phyloP scores from a whole-genome alignment of 306 rosid species.

The Cyamopsis tetragonoloba region DNA sequence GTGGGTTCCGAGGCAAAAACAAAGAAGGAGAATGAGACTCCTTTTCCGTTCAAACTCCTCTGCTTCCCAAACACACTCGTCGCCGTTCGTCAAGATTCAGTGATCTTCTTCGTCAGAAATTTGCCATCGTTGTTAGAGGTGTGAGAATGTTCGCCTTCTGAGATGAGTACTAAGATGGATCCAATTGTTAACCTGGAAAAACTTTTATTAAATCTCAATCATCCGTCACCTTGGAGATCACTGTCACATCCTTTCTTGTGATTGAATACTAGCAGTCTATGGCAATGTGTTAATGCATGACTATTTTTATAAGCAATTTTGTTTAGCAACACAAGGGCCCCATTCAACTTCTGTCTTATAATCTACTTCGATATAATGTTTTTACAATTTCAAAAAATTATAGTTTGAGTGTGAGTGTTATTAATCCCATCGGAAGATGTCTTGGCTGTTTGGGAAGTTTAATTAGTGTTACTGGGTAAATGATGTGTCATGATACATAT shows the following conservation, averaged over 20 bases:
- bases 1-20: too few species aligned
- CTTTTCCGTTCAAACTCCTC: too few species aligned
- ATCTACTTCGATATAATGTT: neutral
- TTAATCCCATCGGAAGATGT: neutral
- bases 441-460: neutral
- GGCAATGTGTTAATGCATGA: neutral
- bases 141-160: too few species aligned
- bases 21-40: too few species aligned
- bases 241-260: constrained; percentile 14
- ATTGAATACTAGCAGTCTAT: constrained; percentile 4
- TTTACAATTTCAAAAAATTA: neutral
- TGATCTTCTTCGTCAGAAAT: too few species aligned
- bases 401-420: neutral
- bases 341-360: neutral
- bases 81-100: too few species aligned
- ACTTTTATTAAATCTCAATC: neutral
- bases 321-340: constrained; percentile 4
- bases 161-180: too few species aligned
- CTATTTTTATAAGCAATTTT: neutral
- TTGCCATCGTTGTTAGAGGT: too few species aligned
- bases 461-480: neutral
- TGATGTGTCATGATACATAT: neutral
- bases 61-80: too few species aligned
- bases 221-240: neutral
- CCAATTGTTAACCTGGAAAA: too few species aligned